Base-by-base conservation (phyloP, 768 basidiomycete species). In the Gymnopilus dilepis region DNA sequence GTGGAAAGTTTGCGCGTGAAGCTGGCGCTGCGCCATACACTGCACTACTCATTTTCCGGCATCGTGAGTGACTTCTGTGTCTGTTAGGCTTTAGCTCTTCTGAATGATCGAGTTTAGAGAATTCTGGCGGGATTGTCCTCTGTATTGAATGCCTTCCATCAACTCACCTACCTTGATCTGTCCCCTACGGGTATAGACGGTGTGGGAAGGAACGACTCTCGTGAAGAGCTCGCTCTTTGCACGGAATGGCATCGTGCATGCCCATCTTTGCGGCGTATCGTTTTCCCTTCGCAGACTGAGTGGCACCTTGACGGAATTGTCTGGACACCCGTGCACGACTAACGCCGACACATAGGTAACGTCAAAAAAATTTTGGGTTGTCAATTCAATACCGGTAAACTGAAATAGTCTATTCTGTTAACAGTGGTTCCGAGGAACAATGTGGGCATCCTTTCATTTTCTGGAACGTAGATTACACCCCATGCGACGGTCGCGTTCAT, bases 21-120 rank as follows among this genome's bases (percentile, higher is more conserved):
- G 65, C 82, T 88, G 45, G 86, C 88, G 19, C 75, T 89, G 33
- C 76, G 87, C 37, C 87, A 89, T 67, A 88, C 87, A 7, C 78
- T 89, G 28, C 87, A 88, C 65, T 86, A 83, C 67, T 78, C 86
- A 22, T 78, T 88, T 60, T 82, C 84, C 22, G 88, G 87, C 53
- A 86, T 88, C 73, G 88, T 88, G 75, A 85, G 88, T 77, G 37
- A 33, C 34, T 59, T 63, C 45, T 59, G 41, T 52, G 43, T 59
- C 30, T 61, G 15, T 56, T 57, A 42, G 45, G 55, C 51, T 34
- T 61, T 56, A 62, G 38, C 58, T 54, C 38, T 41, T 58, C 30
- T 62, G 41, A 59, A 37, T 22, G 43, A 47, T 61, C 56, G 59
- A 26, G 13, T 12, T 38, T 70, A 88, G 88, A 78, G 83, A 62